Base-by-base conservation (phyloP, 2,329 filamentous ascomycete genomes). In the Orbilia brochopaga region DNA sequence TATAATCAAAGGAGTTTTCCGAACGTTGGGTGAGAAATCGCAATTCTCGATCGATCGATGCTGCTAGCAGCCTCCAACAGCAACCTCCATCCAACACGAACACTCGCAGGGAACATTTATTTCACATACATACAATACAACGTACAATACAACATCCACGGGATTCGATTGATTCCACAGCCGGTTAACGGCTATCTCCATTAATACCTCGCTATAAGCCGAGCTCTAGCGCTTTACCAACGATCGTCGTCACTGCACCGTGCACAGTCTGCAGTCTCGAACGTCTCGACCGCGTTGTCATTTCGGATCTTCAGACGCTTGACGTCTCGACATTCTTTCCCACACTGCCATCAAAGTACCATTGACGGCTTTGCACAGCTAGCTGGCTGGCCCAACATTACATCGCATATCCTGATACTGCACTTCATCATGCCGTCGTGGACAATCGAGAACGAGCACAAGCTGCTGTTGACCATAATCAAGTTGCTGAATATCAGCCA, bases 401-500 rank as follows among this genome's bases (percentile, higher is more conserved):
- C 35, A 44, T n/a, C 51, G n/a, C n/a, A n/a, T 19, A 10, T 10
- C 46, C 13, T 27, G n/a, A 32, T 1, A 51, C 13, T 19, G 27
- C 35, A 51, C 37, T 13, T 27, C 8, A 17, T 30, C 4, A 75
- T 75, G 74, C 74, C 74, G 55, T 10, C 58, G 24, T 75, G 74
- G 74, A 75, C 61, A 0, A 74, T 73, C 51, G 58, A 74, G 42
- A 72, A 73, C 19, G 74, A 74, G 44, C 69, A 70, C 13, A 64
- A 63, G 7, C 62, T 75, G 15, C 46, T 75, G 17, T 54, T 75
- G 10, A 69, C 74, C 24, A 75, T 75, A 21, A 74, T 75, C 21
- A 74, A 75, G 42, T 44, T 75, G 21, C 63, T 74, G 15, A 73
- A 61, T 35, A 70, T 72, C 27, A 74, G 64, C 24, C 74, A 63